phyloP scores from a whole-genome alignment of 257 asterid species.

The Solanum tarapatanum region DNA sequence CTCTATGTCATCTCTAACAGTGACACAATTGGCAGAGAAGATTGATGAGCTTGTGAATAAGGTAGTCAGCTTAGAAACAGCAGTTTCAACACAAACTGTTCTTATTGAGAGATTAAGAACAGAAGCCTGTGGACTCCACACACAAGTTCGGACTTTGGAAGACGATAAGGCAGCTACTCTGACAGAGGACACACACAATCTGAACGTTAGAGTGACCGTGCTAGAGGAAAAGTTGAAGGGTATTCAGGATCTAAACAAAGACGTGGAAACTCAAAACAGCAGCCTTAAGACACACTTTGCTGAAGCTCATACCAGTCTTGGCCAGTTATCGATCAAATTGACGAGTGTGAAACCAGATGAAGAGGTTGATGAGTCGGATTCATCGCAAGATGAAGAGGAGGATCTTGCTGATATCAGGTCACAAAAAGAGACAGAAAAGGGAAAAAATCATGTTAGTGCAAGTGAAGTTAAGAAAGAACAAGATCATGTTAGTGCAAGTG shows the following conservation, averaged over 20 bases:
- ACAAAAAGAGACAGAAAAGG: conserved; percentile 1
- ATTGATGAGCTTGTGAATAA: conserved; percentile 69
- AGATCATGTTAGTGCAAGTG: background rate
- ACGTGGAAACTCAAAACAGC: conserved; percentile 47
- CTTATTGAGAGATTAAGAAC: conserved; percentile 52
- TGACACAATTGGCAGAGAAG: conserved; percentile 68
- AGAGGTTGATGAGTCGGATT: conserved; percentile 18
- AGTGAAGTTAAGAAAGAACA: background rate
- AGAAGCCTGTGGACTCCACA: conserved; percentile 54
- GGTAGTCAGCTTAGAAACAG: conserved; percentile 60
- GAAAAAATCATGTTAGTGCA: background rate
- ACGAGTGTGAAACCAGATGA: conserved; percentile 44
- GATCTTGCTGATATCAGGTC: background rate
- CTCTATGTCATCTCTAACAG: conserved; percentile 28
- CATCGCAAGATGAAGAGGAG: conserved; percentile 4
- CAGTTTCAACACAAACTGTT: conserved; percentile 68
- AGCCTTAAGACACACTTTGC: conserved; percentile 45
- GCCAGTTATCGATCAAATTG: conserved; percentile 46
- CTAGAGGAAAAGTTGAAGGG: conserved; percentile 55
- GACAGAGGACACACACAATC: conserved; percentile 16
- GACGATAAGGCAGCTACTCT: conserved; percentile 33
- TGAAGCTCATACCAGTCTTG: conserved; percentile 43
- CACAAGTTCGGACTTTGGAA: conserved; percentile 45
- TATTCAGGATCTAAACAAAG: conserved; percentile 41
- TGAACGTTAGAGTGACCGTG: conserved; percentile 41